Conservation (phyloP, 306 rosid genomes). For the Coriaria nepalensis region DNA sequence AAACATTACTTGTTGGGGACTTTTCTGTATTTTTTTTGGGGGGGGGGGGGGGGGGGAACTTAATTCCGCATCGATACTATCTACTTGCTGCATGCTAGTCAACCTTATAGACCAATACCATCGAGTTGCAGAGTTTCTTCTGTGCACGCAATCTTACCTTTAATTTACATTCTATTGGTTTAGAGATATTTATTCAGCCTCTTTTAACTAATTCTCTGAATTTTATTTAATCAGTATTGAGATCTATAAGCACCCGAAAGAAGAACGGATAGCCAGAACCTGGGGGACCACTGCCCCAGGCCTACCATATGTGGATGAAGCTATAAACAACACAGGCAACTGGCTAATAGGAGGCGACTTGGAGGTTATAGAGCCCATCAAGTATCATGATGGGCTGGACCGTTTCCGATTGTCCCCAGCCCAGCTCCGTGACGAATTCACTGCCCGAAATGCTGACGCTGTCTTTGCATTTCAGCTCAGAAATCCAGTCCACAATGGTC, state of each 20-base stretch:
- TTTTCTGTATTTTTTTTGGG: no score
- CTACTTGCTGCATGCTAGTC: no score
- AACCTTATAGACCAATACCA: no score
- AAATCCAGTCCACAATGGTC: slow-evolving; percentile 97
- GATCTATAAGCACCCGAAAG: slow-evolving; percentile 90
- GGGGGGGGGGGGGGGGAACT: no score
- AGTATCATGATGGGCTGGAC: slow-evolving; percentile 86
- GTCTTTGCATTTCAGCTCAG: slow-evolving; percentile 95
- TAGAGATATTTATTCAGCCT: no score
- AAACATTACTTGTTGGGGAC: no score
- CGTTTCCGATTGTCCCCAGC: slow-evolving; percentile 84
- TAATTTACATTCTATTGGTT: not conserved
- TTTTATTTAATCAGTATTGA: slow-evolving; percentile 47
- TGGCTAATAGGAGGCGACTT: slow-evolving; percentile 98
- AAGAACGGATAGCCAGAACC: slow-evolving; percentile 88
- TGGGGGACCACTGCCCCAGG: slow-evolving; percentile 95
- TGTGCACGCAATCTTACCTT: not conserved
- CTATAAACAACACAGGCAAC: slow-evolving; percentile 68
- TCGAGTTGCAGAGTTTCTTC: no score
- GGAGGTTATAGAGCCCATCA: slow-evolving; percentile 78
- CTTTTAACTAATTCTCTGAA: not conserved
- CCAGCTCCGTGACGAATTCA: slow-evolving; percentile 72
- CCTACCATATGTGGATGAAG: slow-evolving; percentile 79
- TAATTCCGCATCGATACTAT: no score
- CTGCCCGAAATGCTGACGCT: slow-evolving; percentile 80